Percentiles rank a stretch among this genome's conserved stretches.
phyloP scores from a whole-genome alignment of 2,329 filamentous ascomycete species.

The Eutypella sp. region DNA sequence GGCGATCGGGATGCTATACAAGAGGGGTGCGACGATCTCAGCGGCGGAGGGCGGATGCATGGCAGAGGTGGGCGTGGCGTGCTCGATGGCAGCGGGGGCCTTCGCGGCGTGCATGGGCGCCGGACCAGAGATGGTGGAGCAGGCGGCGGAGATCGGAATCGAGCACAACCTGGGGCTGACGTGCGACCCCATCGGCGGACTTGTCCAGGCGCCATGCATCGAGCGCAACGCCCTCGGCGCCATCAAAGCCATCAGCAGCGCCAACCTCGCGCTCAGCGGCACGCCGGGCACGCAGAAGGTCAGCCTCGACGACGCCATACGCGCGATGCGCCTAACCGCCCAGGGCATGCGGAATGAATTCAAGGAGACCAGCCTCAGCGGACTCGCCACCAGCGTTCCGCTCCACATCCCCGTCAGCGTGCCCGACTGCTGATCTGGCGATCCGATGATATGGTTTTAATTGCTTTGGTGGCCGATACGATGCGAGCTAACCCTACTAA shows the following conservation, averaged over 20 bases:
- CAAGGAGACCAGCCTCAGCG: slow-evolving; percentile 48
- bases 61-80: slow-evolving; percentile 49
- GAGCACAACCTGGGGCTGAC: slow-evolving; percentile 48
- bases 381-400: slow-evolving; percentile 45
- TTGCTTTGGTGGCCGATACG: not conserved
- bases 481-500: too few species aligned
- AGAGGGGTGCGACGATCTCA: slow-evolving; percentile 47
- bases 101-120: slow-evolving; percentile 49
- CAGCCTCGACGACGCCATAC: slow-evolving; percentile 44
- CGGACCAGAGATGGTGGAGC: slow-evolving; percentile 44
- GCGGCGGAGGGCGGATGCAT: slow-evolving; percentile 48
- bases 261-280: slow-evolving; percentile 44
- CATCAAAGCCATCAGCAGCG: slow-evolving; percentile 46
- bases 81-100: slow-evolving; percentile 46
- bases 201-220: slow-evolving; percentile 48
- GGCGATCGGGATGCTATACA: slow-evolving; percentile 49
- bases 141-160: slow-evolving; percentile 48
- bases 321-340: slow-evolving; percentile 45
- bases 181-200: slow-evolving; percentile 45
- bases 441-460: not conserved
- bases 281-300: slow-evolving; percentile 41
- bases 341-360: slow-evolving; percentile 50
- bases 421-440: slow-evolving; percentile 38
- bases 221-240: slow-evolving; percentile 47
- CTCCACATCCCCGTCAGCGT: slow-evolving; percentile 47